Evolutionary conservation across 257 asterid genomes (phyloP).

Genomic region (Penstemon barbatus): DNA sequence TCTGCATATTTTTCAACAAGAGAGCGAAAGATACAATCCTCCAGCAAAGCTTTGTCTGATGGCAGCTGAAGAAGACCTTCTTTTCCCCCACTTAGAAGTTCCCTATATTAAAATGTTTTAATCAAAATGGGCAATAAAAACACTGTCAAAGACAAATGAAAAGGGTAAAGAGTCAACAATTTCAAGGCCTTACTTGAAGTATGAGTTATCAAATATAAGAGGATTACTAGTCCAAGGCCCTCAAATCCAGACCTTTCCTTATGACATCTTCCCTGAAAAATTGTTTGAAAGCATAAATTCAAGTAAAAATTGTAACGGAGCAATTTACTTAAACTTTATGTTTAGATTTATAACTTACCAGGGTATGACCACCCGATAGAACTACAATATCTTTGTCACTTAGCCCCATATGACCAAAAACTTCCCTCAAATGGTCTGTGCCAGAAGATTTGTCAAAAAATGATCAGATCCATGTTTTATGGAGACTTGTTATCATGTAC

Average conservation of each 20-base stretch:
- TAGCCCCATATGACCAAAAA: conserved; percentile 53
- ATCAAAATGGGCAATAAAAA: conserved; percentile 6
- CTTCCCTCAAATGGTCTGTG: conserved; percentile 53
- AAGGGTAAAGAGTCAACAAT: not conserved
- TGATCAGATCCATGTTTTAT: not conserved
- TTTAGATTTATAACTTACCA: conserved; percentile 33
- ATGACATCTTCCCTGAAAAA: conserved; percentile 53
- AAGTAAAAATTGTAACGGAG: not conserved
- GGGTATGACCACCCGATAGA: conserved; percentile 57
- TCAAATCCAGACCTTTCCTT: conserved; percentile 59
- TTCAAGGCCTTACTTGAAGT: conserved; percentile 43
- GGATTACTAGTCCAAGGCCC: conserved; percentile 55
- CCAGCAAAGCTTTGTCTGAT: conserved; percentile 65
- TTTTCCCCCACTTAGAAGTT: conserved; percentile 61
- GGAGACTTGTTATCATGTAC: not conserved
- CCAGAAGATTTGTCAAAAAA: conserved; percentile 33
- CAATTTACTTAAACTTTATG: not conserved
- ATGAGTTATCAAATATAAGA: conserved; percentile 54
- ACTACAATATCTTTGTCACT: conserved; percentile 54
- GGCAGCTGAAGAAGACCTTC: conserved; percentile 71
- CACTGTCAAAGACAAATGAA: not conserved
- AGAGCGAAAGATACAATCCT: conserved; percentile 55
- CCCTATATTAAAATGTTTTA: conserved; percentile 45
- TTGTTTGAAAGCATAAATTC: not conserved
- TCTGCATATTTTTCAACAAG: conserved; percentile 71